Evolutionary conservation across 768 basidiomycete species (phyloP).

Genomic region (Thelephora ganbajun): DNA sequence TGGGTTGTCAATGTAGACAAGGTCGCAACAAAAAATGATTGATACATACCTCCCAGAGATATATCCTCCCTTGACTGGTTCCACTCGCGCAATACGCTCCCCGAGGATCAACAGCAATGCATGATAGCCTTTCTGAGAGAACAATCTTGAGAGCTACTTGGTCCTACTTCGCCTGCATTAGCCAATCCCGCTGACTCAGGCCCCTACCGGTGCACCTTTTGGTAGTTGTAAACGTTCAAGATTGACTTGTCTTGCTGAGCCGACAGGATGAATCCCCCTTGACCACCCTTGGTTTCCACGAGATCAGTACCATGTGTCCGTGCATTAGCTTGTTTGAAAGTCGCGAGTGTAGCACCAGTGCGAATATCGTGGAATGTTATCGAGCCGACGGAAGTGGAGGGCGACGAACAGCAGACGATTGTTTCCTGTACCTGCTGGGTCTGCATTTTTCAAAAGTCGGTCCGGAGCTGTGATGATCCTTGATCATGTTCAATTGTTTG

Average conservation of each 20-base stretch:
- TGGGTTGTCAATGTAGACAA: slow-evolving; percentile 21
- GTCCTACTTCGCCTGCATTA: slow-evolving; percentile 40
- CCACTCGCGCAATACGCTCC: slow-evolving; percentile 81
- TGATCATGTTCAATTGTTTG: no score
- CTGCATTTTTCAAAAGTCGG: no score
- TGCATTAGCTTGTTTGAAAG: slow-evolving; percentile 79
- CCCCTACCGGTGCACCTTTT: slow-evolving; percentile 47
- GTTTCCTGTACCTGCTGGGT: slow-evolving; percentile 49
- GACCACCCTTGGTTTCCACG: slow-evolving; percentile 50
- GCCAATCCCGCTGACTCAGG: background rate
- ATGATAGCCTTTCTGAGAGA: slow-evolving; percentile 79
- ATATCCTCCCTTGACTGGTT: slow-evolving; percentile 77
- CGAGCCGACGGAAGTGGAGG: slow-evolving; percentile 42
- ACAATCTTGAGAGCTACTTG: slow-evolving; percentile 79
- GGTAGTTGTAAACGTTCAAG: slow-evolving; percentile 83
- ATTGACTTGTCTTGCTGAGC: slow-evolving; percentile 83
- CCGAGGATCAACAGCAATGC: slow-evolving; percentile 56
- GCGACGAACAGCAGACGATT: slow-evolving; percentile 47
- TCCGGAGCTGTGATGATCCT: no score
- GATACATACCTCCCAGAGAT: slow-evolving; percentile 87
- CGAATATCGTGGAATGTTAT: slow-evolving; percentile 74
- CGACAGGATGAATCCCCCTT: slow-evolving; percentile 76
- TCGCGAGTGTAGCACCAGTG: slow-evolving; percentile 58
- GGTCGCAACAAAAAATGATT: background rate
- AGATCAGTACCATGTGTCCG: slow-evolving; percentile 50